A percentile compares a stretch with the other conserved stretches of the same genome.
Evolutionary conservation across 306 rosid species (phyloP).

Genomic region (Adenanthera pavonina): DNA sequence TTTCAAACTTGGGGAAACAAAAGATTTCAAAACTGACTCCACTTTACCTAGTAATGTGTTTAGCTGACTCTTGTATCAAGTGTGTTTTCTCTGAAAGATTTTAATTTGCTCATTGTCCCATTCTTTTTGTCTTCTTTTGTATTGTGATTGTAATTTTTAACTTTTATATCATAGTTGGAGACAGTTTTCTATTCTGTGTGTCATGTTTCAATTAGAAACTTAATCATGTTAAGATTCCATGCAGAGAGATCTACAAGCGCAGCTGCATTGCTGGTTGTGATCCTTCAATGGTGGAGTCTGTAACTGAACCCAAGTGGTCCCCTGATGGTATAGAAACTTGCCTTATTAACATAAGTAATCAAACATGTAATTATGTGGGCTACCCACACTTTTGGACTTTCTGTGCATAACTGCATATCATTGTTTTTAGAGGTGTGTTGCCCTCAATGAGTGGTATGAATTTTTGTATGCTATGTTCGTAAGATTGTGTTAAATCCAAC

Average conservation of each 20-base stretch:
- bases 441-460: slow-evolving; percentile 1
- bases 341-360: not conserved
- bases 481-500: slow-evolving; percentile 8
- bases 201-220: slow-evolving; percentile 32
- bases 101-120: slow-evolving; percentile 12
- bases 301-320: slow-evolving; percentile 98
- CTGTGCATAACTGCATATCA: not conserved
- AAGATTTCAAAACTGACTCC: not conserved
- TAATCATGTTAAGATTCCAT: slow-evolving; percentile 31
- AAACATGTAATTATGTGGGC: slow-evolving; percentile 26
- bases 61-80: slow-evolving; percentile 7
- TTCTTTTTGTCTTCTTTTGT: slow-evolving; percentile 17
- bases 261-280: slow-evolving; percentile 76
- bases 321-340: slow-evolving; percentile 60
- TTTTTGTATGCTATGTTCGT: slow-evolving; percentile 1
- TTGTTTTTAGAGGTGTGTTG: not conserved
- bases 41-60: not conserved
- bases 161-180: slow-evolving; percentile 7
- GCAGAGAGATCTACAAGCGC: slow-evolving; percentile 73
- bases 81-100: slow-evolving; percentile 15
- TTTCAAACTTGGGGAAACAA: not conserved
- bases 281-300: slow-evolving; percentile 75
- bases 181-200: slow-evolving; percentile 4
- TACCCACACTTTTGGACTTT: slow-evolving; percentile 28
- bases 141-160: slow-evolving; percentile 14